Evolutionary conservation across 768 basidiomycete species (phyloP).

Genomic region (Tephrocybe sp.): DNA sequence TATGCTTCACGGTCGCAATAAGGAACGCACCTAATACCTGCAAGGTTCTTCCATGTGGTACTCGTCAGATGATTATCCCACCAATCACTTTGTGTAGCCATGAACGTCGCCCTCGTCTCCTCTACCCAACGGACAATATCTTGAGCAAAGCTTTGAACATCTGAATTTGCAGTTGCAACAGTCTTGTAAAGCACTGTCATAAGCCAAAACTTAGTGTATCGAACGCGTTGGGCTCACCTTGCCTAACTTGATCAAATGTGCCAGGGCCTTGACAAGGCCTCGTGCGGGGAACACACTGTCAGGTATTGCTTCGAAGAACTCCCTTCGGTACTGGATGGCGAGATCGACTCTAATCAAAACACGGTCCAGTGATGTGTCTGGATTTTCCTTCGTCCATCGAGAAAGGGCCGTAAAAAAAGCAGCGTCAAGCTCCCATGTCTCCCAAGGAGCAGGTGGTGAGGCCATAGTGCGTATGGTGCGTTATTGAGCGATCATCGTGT

Average conservation of each 20-base stretch:
- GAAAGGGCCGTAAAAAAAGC: background rate
- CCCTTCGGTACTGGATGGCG: background rate
- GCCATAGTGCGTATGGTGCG: background rate
- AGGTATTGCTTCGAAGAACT: background rate
- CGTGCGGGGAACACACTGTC: background rate
- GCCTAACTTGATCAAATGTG: background rate
- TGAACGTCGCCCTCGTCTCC: conserved; percentile 2
- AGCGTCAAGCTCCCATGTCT: conserved; percentile 1
- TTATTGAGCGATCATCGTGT: no score
- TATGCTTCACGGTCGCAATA: no score
- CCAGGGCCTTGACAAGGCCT: background rate
- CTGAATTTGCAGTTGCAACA: background rate
- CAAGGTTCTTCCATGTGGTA: conserved; percentile 2
- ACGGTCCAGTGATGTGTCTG: conserved; percentile 1
- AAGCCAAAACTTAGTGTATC: no score
- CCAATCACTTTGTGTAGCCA: background rate
- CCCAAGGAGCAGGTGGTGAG: background rate
- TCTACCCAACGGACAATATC: conserved; percentile 4
- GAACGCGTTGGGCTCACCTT: background rate
- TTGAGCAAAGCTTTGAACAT: conserved; percentile 5
- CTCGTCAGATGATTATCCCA: background rate
- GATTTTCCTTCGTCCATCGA: conserved; percentile 1
- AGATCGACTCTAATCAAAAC: background rate
- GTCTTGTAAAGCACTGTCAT: background rate
- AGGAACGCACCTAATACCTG: background rate